Base-by-base conservation (phyloP, 495 filamentous ascomycete genomes). In the Halenospora varia region DNA sequence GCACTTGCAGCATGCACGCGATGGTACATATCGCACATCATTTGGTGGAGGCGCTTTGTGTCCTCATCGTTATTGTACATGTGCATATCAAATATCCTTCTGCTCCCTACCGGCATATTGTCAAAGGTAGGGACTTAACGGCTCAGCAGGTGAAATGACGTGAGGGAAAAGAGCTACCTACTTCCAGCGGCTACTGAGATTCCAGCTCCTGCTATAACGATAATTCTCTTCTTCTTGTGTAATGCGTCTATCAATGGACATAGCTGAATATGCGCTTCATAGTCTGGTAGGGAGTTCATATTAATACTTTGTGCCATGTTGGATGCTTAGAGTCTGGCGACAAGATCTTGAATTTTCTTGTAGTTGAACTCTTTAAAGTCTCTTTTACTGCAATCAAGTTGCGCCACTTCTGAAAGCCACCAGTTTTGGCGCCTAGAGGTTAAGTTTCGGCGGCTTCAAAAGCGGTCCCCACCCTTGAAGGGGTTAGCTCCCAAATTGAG, bases 211-310 rank as follows among this genome's bases (percentile, higher is more conserved):
- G 48, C 48, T 23, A 58, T 58, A 24, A 58, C 25, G 35, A 58
- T 26, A 23, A 58, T 52, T 25, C 25, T 58, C 48, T 58, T 58
- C 29, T 58, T 58, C 48, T 57, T 24, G 45, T n/a, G 24, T 52
- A 58, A 51, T 52, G 9, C 44, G n/a, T 45, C 51, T 22, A 58
- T 58, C 29, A 58, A 58, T 51, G 25, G 47, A 8, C 19, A 46
- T 52, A 58, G 35, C 48, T 58, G 18, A 4, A 24, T 23, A 58
- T 58, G 22, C 48, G 25, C 45, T 11, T 29, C 35, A 44, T 51
- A 58, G 29, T 58, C 55, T 58, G 29, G 47, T 19, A 58, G 51
- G 13, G 1, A 4, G 29, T 2, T 29, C 23, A 58, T 18, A 24
- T 58, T 26, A 25, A 58, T 20, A 44, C 17, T 3, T 26, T 52